phyloP scores from a whole-genome alignment of 129 eudicot genomes.

The Flaveria linearis region DNA sequence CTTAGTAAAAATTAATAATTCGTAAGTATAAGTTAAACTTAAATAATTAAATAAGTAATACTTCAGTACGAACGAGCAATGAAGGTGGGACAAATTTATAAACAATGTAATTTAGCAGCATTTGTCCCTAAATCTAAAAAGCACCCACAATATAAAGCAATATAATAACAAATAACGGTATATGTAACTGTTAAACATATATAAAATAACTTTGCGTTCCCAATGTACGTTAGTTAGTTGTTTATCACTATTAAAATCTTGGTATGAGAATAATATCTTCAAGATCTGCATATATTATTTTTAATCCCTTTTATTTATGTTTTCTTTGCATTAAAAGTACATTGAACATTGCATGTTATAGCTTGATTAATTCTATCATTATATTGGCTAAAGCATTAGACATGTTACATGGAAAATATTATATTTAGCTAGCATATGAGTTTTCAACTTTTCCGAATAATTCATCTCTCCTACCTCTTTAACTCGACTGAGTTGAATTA shows the following conservation, averaged over 20 bases:
- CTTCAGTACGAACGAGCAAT: not conserved
- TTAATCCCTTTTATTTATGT: not conserved
- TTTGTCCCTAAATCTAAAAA: not conserved
- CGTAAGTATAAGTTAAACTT: not conserved
- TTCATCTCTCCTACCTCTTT: not conserved
- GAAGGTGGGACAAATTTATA: not conserved
- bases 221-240: constrained; percentile 23
- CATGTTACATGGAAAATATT: constrained; percentile 28
- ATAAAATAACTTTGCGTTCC: not conserved
- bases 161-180: constrained; percentile 22
- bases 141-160: constrained; percentile 1
- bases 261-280: constrained; percentile 40
- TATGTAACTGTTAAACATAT: constrained; percentile 32
- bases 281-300: constrained; percentile 32
- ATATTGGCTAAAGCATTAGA: constrained; percentile 20
- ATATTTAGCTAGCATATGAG: not conserved
- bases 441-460: not conserved
- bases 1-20: not conserved
- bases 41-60: not conserved
- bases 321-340: constrained; percentile 22
- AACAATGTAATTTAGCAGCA: not conserved
- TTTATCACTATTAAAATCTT: constrained; percentile 28
- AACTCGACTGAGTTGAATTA: not conserved
- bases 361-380: constrained; percentile 29
- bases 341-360: constrained; percentile 42